Evolutionary conservation across 345 rosid genomes (phyloP).

Genomic region (Salix udensis): DNA sequence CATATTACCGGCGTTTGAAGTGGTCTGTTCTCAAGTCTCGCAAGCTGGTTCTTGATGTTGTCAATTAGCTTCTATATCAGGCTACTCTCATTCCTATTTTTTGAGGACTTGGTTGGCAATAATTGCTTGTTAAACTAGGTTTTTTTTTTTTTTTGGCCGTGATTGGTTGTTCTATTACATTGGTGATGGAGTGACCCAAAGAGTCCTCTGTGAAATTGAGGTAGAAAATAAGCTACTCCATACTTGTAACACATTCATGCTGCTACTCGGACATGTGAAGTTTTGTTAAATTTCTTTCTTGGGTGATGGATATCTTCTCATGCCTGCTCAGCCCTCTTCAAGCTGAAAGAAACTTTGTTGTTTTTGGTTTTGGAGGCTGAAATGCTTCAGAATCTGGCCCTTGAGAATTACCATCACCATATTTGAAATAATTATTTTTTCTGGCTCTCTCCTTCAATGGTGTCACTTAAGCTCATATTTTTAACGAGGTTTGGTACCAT

Average conservation of each 20-base stretch:
- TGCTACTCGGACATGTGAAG: neutral
- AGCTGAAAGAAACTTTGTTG: neutral
- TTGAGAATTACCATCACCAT: neutral
- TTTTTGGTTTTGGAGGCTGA: neutral
- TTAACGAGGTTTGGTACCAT: too few species aligned
- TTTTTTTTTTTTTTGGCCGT: conserved; percentile 12
- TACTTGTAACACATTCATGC: conserved; percentile 1
- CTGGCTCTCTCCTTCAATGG: too few species aligned
- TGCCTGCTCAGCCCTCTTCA: neutral
- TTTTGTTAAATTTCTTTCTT: conserved; percentile 22
- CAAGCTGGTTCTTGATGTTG: conserved; percentile 80
- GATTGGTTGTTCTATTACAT: conserved; percentile 23
- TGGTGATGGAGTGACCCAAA: conserved; percentile 27
- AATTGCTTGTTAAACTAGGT: conserved; percentile 27
- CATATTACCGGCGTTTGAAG: conserved; percentile 80
- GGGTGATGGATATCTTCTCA: neutral
- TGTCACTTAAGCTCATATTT: too few species aligned
- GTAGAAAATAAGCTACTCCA: conserved; percentile 41
- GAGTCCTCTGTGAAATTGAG: conserved; percentile 21
- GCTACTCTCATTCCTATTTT: conserved; percentile 7
- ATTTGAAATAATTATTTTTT: neutral
- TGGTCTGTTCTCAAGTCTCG: conserved; percentile 94
- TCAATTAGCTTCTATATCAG: conserved; percentile 48
- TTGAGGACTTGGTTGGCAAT: conserved; percentile 25
- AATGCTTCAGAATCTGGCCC: neutral